Evolutionary conservation across 2,329 filamentous ascomycete genomes (phyloP).

Genomic region (Sporothrix dimorphospora): DNA sequence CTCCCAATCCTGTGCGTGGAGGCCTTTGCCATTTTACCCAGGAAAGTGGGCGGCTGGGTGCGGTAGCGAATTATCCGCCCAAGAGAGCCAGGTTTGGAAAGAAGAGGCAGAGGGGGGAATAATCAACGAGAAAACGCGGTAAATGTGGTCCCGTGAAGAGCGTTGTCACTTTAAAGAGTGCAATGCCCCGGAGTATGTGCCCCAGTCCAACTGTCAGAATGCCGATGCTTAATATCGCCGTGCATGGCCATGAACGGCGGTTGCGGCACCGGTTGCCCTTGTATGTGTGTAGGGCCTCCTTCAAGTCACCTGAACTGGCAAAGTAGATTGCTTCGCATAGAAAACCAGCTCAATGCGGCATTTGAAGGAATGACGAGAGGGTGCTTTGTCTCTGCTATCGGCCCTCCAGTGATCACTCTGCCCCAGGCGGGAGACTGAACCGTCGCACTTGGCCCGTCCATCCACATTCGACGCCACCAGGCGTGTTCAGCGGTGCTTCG

Average conservation of each 20-base stretch:
- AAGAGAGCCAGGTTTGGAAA: neutral
- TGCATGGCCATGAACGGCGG: neutral
- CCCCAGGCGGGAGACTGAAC: neutral
- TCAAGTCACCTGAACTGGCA: neutral
- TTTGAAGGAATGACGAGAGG: neutral
- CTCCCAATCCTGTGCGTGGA: neutral
- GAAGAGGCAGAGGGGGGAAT: neutral
- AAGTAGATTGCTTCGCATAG: neutral
- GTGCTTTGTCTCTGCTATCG: neutral
- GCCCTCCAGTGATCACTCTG: neutral
- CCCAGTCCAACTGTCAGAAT: neutral
- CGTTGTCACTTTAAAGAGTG: neutral
- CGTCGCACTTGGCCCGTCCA: constrained; percentile 39
- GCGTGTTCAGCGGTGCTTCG: constrained; percentile 48
- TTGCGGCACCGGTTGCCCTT: neutral
- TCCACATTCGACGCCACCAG: constrained; percentile 44
- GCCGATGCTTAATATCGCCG: neutral
- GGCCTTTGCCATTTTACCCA: constrained; percentile 7
- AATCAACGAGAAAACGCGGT: neutral
- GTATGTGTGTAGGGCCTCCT: too few relatives aligned
- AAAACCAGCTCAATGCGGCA: constrained; percentile 13
- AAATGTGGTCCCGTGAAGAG: constrained; percentile 1
- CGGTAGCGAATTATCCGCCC: neutral
- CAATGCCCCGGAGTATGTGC: neutral
- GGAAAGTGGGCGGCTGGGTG: neutral